A percentile compares a stretch with the other conserved stretches of the same genome.
Evolutionary conservation across 1,139 yeast genomes (phyloP).

Genomic region (Yamadazyma mexicana): DNA sequence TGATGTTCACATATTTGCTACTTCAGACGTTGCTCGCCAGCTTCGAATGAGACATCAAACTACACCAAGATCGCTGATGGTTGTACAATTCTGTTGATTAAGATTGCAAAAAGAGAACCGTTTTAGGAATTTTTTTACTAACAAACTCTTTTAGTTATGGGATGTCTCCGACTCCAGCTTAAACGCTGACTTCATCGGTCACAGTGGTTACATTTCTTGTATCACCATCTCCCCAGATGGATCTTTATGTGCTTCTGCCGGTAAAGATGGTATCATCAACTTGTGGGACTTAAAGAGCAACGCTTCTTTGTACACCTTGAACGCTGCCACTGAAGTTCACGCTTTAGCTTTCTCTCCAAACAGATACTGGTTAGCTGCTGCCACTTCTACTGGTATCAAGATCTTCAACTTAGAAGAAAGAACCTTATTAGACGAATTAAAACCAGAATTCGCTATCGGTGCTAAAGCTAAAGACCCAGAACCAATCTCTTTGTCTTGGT

Average conservation of each 20-base stretch:
- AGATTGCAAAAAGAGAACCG: conserved; percentile 15
- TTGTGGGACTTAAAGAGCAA: conserved; percentile 96
- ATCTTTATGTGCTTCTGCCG: conserved; percentile 98
- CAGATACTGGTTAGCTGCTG: conserved; percentile 99
- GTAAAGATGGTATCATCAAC: conserved; percentile 98
- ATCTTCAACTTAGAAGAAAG: conserved; percentile 98
- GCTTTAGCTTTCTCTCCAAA: conserved; percentile 99
- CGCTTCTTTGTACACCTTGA: conserved; percentile 89
- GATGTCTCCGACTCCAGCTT: conserved; percentile 83
- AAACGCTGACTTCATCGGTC: conserved; percentile 97
- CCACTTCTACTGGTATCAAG: conserved; percentile 97
- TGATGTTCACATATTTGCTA: conserved; percentile 32
- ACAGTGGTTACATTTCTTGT: conserved; percentile 98
- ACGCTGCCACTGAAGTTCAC: conserved; percentile 95
- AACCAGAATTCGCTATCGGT: conserved; percentile 93
- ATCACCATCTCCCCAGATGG: conserved; percentile 99
- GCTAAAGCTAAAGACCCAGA: conserved; percentile 97
- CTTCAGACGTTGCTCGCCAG: conserved; percentile 83
- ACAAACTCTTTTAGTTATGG: conserved; percentile 72
- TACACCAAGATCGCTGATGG: conserved; percentile 99
- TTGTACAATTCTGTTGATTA: conserved; percentile 9
- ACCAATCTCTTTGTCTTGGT: conserved; percentile 98
- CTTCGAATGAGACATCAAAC: conserved; percentile 90
- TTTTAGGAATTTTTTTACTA: conserved; percentile 18
- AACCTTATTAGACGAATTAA: conserved; percentile 94